phyloP scores from a whole-genome alignment of 31 red algal genomes.

The Pterothamnion heteromorphum region DNA sequence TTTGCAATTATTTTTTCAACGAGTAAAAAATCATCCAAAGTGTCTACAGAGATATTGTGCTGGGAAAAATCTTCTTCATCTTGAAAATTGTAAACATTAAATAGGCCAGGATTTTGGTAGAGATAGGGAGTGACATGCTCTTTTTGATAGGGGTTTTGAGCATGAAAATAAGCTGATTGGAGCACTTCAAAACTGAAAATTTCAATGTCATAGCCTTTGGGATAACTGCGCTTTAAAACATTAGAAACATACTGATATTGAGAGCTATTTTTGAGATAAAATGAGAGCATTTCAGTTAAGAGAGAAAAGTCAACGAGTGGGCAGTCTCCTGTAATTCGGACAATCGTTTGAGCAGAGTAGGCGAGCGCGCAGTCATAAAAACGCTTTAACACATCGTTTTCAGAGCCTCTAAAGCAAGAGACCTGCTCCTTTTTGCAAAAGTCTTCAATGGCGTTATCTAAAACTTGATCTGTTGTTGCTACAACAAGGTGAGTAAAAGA shows the following conservation, averaged over 20 bases:
- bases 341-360: not conserved
- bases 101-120: not conserved
- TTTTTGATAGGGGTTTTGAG: not conserved
- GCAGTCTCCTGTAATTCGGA: conserved; percentile 8
- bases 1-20: no score
- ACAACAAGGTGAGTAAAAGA: not conserved
- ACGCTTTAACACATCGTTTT: not conserved
- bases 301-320: not conserved
- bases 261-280: not conserved
- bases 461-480: not conserved
- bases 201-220: not conserved
- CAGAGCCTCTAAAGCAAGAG: not conserved
- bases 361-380: not conserved
- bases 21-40: not conserved
- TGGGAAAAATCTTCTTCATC: not conserved
- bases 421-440: not conserved
- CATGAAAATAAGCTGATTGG: not conserved
- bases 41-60: not conserved
- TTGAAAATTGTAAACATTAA: not conserved
- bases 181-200: not conserved
- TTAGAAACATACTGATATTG: not conserved
- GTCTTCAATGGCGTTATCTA: conserved; percentile 6
- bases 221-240: not conserved
- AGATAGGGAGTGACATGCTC: not conserved
- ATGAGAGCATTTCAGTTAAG: not conserved